Evolutionary conservation across 805 yeast species (phyloP).

Genomic region (Yamadazyma philogaea): DNA sequence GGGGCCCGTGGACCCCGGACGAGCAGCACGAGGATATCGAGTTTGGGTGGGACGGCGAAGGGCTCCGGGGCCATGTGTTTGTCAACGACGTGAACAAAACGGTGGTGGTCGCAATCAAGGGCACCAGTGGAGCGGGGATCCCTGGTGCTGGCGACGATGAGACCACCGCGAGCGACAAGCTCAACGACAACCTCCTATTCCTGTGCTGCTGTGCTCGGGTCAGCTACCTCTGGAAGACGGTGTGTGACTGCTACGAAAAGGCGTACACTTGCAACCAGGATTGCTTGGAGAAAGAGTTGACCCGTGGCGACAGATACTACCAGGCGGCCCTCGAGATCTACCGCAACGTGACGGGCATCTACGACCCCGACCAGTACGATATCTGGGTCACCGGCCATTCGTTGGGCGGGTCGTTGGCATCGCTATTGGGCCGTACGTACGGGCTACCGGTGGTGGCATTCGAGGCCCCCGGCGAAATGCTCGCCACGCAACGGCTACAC

Average conservation of each 20-base stretch:
- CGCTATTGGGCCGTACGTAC: constrained; percentile 80
- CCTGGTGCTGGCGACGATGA: constrained; percentile 53
- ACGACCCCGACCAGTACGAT: constrained; percentile 58
- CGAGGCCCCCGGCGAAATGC: constrained; percentile 89
- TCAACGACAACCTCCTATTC: constrained; percentile 83
- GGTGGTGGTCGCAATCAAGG: constrained; percentile 81
- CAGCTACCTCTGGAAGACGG: constrained; percentile 88
- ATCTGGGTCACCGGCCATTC: constrained; percentile 97
- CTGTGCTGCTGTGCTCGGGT: constrained; percentile 96
- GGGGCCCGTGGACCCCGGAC: constrained; percentile 51
- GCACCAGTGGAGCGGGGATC: constrained; percentile 79
- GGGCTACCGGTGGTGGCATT: constrained; percentile 88
- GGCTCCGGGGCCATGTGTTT: constrained; percentile 89
- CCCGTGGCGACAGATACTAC: constrained; percentile 76
- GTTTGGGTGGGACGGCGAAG: constrained; percentile 85
- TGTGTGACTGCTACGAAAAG: constrained; percentile 85
- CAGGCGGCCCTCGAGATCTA: constrained; percentile 75
- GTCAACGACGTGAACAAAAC: constrained; percentile 52
- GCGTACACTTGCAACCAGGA: constrained; percentile 85
- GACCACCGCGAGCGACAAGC: constrained; percentile 76
- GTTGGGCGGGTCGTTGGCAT: constrained; percentile 82
- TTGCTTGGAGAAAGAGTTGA: constrained; percentile 76
- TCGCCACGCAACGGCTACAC: constrained; percentile 81
- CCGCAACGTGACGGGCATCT: constrained; percentile 60
- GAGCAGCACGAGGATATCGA: constrained; percentile 49